Evolutionary conservation across 352 stramenopile species (phyloP).

Genomic region (Phytophthora macrochlamydospora): DNA sequence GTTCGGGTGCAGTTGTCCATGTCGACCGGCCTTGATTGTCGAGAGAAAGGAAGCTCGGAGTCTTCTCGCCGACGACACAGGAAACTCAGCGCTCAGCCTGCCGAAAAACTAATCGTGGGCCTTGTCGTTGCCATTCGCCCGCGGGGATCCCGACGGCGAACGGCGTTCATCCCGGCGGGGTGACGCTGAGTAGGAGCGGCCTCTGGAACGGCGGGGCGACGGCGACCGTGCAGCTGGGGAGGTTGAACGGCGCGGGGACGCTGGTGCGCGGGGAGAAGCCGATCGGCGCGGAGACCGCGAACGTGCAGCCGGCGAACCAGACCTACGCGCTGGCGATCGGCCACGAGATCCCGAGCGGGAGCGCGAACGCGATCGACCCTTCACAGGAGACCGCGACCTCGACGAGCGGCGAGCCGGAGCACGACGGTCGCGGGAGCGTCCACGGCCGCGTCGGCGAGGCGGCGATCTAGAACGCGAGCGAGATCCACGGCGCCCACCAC

Average conservation of each 20-base stretch:
- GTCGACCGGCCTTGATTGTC: conserved; percentile 17
- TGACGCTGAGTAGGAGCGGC: conserved; percentile 54
- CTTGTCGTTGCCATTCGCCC: conserved; percentile 32
- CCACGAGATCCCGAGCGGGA: conserved; percentile 45
- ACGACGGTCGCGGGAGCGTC: conserved; percentile 53
- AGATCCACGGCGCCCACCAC: conserved; percentile 17
- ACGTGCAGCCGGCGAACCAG: conserved; percentile 14
- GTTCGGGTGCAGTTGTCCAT: conserved; percentile 28
- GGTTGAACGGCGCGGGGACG: conserved; percentile 34
- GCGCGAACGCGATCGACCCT: conserved; percentile 44
- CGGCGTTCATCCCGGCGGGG: conserved; percentile 44
- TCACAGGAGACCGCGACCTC: conserved; percentile 56
- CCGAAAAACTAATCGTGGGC: conserved; percentile 40
- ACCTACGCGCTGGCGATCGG: conserved; percentile 42
- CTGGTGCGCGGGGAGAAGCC: conserved; percentile 34
- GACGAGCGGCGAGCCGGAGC: conserved; percentile 48
- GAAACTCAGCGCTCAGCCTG: conserved; percentile 10
- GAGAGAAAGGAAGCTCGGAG: conserved; percentile 8
- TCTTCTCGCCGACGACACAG: conserved; percentile 10
- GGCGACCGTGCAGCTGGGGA: conserved; percentile 52
- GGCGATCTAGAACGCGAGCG: conserved; percentile 45
- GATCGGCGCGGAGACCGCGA: conserved; percentile 39
- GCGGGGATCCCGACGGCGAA: conserved; percentile 66
- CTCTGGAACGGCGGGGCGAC: conserved; percentile 43
- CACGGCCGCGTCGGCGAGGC: conserved; percentile 30